Evolutionary conservation across 148 eudicot species (phyloP), one percentile per base, ranked within the genome.

Genomic region (Chenopodium formosanum): DNA sequence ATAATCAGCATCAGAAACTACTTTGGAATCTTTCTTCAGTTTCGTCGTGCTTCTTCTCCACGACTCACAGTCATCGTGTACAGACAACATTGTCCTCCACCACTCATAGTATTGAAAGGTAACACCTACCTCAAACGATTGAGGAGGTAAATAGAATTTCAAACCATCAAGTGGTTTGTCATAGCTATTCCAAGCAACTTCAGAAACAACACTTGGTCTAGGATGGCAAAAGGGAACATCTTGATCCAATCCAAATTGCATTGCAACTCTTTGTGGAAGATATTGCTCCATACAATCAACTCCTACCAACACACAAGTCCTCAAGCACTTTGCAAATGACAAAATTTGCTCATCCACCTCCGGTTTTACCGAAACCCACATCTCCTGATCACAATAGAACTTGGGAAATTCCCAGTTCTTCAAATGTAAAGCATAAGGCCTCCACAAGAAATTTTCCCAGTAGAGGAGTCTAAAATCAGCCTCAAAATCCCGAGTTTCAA

Each of bases 221-320:
- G 20, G 73, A 17, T 76, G 50, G 10, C 34, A 50, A 62, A 78
- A 70, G 0, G 94, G 94, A 23, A 91, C 52, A 25, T 88, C 92
- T 50, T 90, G 92, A 78, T 85, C 91, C 20, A 87, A 68, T 23
- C 91, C 89, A 46, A 91, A 91, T n/a, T 91, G 92, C 89, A 81
- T 88, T 1, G 90, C 84, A 6, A 88, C 92, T 5, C 91, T 82
- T 75, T 91, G 90, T 10, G 92, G 92, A 23, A 77, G 82, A 78
- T 91, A 91, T n/a, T 82, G 80, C 76, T 88, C 87, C 11, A 84
- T 77, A 78, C 84, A 83, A 34, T 79, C 81, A 73, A 86, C 13
- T 3, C 87, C 90, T 66, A 88, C 88, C 9, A 91, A 84, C 85
- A 83, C 89, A 72, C 86, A 76, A 1, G 81, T 67, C 78, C 88